phyloP scores from a whole-genome alignment of 1,139 yeast genomes.

The Geotrichum bryndzae region DNA sequence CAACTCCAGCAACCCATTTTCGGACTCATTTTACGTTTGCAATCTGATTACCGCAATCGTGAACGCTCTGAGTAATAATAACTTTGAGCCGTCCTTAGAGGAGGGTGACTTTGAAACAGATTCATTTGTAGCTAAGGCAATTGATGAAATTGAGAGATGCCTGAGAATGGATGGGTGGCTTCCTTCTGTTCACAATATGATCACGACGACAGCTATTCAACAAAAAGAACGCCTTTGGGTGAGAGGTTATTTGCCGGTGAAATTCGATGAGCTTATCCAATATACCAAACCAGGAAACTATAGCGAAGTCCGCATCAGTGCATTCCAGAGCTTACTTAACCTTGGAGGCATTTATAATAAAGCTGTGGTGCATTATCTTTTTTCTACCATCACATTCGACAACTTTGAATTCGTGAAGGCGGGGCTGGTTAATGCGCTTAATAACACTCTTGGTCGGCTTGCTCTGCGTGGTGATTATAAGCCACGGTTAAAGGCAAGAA shows the following conservation, averaged over 20 bases:
- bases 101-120: constrained; percentile 30
- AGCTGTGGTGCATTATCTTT: constrained; percentile 54
- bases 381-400: constrained; percentile 54
- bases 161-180: constrained; percentile 82
- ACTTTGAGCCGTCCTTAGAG: constrained; percentile 18
- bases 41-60: constrained; percentile 55
- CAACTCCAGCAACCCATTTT: constrained; percentile 69
- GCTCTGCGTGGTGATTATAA: constrained; percentile 52
- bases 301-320: constrained; percentile 55
- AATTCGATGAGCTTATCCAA: constrained; percentile 45
- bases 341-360: constrained; percentile 73
- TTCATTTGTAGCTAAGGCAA: constrained; percentile 41
- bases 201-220: constrained; percentile 53
- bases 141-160: constrained; percentile 62
- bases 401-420: constrained; percentile 48
- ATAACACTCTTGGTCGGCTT: constrained; percentile 55
- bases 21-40: constrained; percentile 65
- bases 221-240: constrained; percentile 58
- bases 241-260: constrained; percentile 48
- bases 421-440: constrained; percentile 45
- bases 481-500: constrained; percentile 5
- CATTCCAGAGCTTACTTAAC: constrained; percentile 62
- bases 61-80: constrained; percentile 36
- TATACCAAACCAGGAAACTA: constrained; percentile 49
- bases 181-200: constrained; percentile 60